Conservation (phyloP, 208 protist species). For the Porcisia hertigi region DNA sequence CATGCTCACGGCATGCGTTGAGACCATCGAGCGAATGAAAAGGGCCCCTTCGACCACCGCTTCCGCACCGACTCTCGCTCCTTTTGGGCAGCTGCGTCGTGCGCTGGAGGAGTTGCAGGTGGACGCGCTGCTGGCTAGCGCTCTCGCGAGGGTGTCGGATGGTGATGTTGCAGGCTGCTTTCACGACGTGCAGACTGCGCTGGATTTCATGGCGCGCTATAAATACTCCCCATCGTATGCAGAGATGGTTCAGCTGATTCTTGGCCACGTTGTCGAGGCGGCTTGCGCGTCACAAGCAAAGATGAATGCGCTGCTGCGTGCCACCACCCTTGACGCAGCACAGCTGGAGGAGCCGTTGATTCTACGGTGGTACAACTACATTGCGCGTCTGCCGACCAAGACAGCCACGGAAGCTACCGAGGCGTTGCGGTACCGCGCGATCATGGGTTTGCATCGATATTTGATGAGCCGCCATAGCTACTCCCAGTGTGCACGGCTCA, state of each 20-base stretch:
- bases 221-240: constrained; percentile 30
- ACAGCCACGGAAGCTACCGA: constrained; percentile 46
- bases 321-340: constrained; percentile 29
- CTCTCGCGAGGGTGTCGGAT: constrained; percentile 41
- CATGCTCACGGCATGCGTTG: constrained; percentile 16
- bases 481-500: constrained; percentile 70
- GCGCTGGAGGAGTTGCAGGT: constrained; percentile 69
- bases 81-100: constrained; percentile 25
- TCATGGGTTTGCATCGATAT: constrained; percentile 71
- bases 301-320: constrained; percentile 43
- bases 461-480: constrained; percentile 79
- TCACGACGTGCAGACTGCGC: constrained; percentile 56
- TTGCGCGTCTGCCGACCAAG: constrained; percentile 65
- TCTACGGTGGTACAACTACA: constrained; percentile 62
- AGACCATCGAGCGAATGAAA: constrained; percentile 19
- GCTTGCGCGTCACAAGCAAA: constrained; percentile 48
- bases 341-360: constrained; percentile 52
- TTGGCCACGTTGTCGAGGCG: constrained; percentile 39
- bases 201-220: constrained; percentile 38
- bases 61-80: not conserved
- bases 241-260: constrained; percentile 38
- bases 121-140: constrained; percentile 59
- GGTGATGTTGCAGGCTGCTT: constrained; percentile 45
- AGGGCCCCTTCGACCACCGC: constrained; percentile 1
- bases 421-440: constrained; percentile 52